Conservation (phyloP, 345 rosid species). For the Brassica rapa region DNA sequence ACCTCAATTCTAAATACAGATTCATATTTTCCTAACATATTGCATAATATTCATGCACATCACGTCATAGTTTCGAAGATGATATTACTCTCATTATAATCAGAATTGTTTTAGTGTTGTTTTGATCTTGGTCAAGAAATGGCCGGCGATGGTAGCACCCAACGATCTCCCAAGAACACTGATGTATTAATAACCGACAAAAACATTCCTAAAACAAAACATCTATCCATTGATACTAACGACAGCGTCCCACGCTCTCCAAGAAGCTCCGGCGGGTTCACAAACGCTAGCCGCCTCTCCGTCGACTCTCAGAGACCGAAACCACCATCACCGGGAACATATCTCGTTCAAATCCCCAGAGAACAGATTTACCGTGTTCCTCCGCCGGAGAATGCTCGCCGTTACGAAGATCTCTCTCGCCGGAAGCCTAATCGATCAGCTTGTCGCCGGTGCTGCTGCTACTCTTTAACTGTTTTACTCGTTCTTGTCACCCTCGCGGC, state of each 20-base stretch:
- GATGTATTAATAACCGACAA: neutral
- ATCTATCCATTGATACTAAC: neutral
- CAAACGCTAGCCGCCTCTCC: conserved; percentile 21
- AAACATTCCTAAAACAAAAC: neutral
- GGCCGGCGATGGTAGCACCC: conserved; percentile 1
- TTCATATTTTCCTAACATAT: neutral
- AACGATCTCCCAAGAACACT: neutral
- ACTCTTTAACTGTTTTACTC: conserved; percentile 32
- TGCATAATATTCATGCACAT: neutral
- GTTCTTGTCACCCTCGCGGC: conserved; percentile 44
- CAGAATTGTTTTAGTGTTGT: too few relatives aligned
- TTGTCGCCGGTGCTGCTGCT: conserved; percentile 52
- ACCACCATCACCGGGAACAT: conserved; percentile 42
- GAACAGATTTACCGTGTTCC: conserved; percentile 64
- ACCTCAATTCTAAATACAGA: neutral
- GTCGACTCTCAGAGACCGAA: conserved; percentile 20
- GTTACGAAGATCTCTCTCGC: conserved; percentile 55
- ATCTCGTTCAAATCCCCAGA: conserved; percentile 53
- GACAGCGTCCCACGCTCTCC: neutral
- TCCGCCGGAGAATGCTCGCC: conserved; percentile 55
- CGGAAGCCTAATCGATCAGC: conserved; percentile 35
- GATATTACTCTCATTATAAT: neutral
- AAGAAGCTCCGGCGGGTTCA: conserved; percentile 1
- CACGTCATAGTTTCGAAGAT: neutral
- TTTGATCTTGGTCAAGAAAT: neutral